Conservation (phyloP, 1,284 basidiomycete genomes). For the Trametes sp. region DNA sequence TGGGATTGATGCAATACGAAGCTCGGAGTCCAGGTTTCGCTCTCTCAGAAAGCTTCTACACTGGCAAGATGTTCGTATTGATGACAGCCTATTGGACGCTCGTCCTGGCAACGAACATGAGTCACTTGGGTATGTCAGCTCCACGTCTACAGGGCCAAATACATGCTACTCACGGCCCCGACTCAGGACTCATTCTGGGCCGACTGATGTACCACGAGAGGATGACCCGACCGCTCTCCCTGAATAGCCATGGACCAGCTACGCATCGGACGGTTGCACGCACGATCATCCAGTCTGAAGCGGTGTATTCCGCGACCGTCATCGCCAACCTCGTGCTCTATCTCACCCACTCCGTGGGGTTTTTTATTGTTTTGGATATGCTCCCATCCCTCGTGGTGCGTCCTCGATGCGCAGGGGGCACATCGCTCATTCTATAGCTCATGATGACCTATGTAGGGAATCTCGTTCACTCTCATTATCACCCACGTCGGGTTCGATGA, state of each 20-base stretch:
- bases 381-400: constrained; percentile 1
- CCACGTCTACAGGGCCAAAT: no score
- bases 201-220: neutral
- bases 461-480: constrained; percentile 12
- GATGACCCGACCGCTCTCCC: no score
- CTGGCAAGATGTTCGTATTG: no score
- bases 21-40: neutral
- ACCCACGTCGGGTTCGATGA: neutral
- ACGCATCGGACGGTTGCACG: no score
- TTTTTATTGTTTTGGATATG: neutral
- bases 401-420: neutral
- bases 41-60: no score
- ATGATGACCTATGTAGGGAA: neutral
- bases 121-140: neutral
- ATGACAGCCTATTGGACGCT: neutral
- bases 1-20: no score
- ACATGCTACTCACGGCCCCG: no score
- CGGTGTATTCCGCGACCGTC: neutral
- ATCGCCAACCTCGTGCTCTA: neutral
- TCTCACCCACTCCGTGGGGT: neutral
- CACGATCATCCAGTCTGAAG: constrained; percentile 9
- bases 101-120: neutral
- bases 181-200: neutral
- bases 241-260: no score
- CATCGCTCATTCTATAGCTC: no score